Evolutionary conservation across 306 rosid species (phyloP).

Genomic region (Macrotyloma uniflorum): DNA sequence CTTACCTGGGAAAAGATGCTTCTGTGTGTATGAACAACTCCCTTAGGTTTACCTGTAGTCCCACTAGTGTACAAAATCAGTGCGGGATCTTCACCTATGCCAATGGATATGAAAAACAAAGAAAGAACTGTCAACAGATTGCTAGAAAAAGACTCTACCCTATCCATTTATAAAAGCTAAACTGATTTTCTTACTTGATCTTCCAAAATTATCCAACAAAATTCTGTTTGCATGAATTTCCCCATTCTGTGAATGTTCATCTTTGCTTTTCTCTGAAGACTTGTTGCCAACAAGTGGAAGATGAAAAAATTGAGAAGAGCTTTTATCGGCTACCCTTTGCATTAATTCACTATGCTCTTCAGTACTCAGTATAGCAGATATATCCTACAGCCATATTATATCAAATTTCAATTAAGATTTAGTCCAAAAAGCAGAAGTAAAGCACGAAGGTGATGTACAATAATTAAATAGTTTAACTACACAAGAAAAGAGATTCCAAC

Average conservation of each 20-base stretch:
- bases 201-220: constrained; percentile 45
- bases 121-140: constrained; percentile 21
- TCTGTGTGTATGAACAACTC: constrained; percentile 92
- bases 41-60: constrained; percentile 98
- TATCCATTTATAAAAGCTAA: constrained; percentile 25
- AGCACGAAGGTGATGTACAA: neutral
- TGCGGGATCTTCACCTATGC: constrained; percentile 87
- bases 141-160: neutral
- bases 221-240: constrained; percentile 47
- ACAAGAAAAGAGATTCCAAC: constrained; percentile 19
- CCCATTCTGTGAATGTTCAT: constrained; percentile 47
- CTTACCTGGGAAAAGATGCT: constrained; percentile 85
- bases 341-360: constrained; percentile 76
- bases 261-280: constrained; percentile 46
- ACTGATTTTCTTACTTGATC: constrained; percentile 54
- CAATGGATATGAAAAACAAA: constrained; percentile 42
- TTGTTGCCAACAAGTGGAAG: constrained; percentile 68
- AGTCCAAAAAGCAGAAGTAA: constrained; percentile 28
- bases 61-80: constrained; percentile 90
- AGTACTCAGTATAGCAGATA: constrained; percentile 82
- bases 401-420: constrained; percentile 22
- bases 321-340: constrained; percentile 77
- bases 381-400: constrained; percentile 61
- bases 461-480: constrained; percentile 5
- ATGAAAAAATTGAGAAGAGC: constrained; percentile 65